These are phyloP conservation scores for Zarea fungicola DNA, from an alignment of 2,329 filamentous ascomycete genomes.

Conservation along the genomic window DNA sequence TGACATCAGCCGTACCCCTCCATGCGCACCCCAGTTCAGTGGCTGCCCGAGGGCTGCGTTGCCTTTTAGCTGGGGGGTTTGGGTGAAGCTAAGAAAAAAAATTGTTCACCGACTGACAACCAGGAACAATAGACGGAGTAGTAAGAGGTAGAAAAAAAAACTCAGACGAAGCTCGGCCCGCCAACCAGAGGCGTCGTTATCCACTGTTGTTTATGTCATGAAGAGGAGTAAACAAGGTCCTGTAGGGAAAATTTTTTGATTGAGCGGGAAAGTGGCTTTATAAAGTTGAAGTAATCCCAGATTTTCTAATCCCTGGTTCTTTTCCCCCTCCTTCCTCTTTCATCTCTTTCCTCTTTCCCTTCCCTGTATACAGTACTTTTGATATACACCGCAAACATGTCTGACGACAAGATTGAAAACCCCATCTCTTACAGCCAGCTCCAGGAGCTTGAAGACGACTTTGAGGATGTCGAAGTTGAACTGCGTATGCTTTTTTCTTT, in stretches of 20 bases:
- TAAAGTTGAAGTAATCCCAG: not conserved
- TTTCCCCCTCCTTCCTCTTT: not conserved
- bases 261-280: not conserved
- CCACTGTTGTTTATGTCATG: slow-evolving; percentile 12
- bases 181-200: slow-evolving; percentile 10
- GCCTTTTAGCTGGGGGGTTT: not conserved
- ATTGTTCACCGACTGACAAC: slow-evolving; percentile 6
- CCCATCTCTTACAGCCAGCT: slow-evolving; percentile 69
- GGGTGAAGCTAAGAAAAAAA: not conserved
- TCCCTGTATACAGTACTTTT: not conserved
- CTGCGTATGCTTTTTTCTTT: slow-evolving; percentile 56
- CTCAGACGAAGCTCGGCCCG: not conserved
- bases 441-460: slow-evolving; percentile 73
- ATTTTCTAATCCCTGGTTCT: not conserved
- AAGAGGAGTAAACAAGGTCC: slow-evolving; percentile 1
- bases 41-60: not conserved
- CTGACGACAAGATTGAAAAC: slow-evolving; percentile 26
- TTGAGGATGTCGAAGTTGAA: slow-evolving; percentile 76
- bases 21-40: too few relatives aligned
- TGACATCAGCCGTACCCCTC: slow-evolving; percentile 8
- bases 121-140: too few relatives aligned
- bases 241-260: not conserved
- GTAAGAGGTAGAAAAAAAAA: not conserved
- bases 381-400: not conserved
- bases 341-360: not conserved